Evolutionary conservation across 441 rosid species (phyloP), one percentile per base, ranked within the genome.

Genomic region (Melastoma candidum): DNA sequence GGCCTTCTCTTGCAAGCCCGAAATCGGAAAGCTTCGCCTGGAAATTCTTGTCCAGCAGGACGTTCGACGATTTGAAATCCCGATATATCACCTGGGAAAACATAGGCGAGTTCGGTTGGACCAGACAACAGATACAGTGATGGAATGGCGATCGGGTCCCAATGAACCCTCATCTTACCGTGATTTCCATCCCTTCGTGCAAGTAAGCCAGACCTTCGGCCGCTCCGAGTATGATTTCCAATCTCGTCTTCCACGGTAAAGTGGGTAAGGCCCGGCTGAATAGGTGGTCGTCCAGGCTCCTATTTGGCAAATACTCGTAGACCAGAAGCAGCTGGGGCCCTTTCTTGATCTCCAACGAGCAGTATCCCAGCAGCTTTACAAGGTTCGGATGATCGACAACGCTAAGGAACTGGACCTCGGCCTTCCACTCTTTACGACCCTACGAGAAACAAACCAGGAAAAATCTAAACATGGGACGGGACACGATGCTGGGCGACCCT

Each of bases 1-100:
- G 85, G 39, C 85, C 85, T 67, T 77, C 82, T 66, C 85, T 71
- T 7, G 82, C 82, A 61, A 80, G 71, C 43, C 85, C 85, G 29
- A 80, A 80, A 51, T 80, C 85, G 7, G 85, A 80, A 50, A 80
- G 70, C 57, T 80, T 77, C 6, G 79, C 65, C 46, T 47, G 67
- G 3, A 77, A 75, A 41, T 61, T 63, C 43, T 66, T 69, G 1
- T 80, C 80, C 66, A 80, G 59, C 12, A 80, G 82, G 65, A 80
- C 85, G 26, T 80, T 80, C n/a, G 85, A 71, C 44, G 82, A 43
- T 58, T 80, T 80, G 68, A 80, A 77, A 62, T 80, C 85, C 47
- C 85, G 74, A 63, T 72, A 80, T 63, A 80, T 80, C 39, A 80
- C 76, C 82, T 80, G 14, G 41, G 8, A 32, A 32, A 32, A 8